Base-by-base conservation (phyloP, 805 yeast genomes). In the Suhomyces canberraensis region DNA sequence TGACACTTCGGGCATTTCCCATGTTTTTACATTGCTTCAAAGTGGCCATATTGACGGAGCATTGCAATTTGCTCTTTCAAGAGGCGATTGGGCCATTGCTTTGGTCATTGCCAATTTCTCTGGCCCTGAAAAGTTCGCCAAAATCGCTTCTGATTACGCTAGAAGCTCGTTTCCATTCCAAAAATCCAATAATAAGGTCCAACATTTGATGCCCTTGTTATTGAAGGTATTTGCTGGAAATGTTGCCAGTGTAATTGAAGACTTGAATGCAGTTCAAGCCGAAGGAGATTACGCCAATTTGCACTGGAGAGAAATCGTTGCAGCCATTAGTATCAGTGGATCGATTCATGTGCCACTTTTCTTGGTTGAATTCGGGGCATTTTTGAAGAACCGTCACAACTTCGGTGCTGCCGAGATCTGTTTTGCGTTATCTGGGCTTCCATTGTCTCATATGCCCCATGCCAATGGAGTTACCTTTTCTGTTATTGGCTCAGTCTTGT, bases 41-140 rank as follows among this genome's bases (percentile, higher is more conserved):
- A 58, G 64, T 4, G 96, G 96, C 1, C 71, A 81, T 39, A 75
- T 79, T 16, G 77, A 75, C 11, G 73, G 69, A 4, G 96, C 96
- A 0, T 59, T 89, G 32, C 66, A 72, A 16, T 63, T 69, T 37
- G 80, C 93, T 1, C 55, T 89, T 14, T 66, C 73, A 1, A 74
- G 76, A 36, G 74, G 78, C 8, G 85, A 86, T 46, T 90, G 86
- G 83, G 79, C 91, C 0, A 67, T 89, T 57, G 84, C 96, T 0
- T 60, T 91, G 37, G 55, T 88, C 20, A 64, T 90, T 33, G 80
- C 95, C 1, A 74, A 81, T 41, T 57, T 86, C 13, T 62, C 78
- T 18, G 83, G 93, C 2, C 74, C 76, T 15, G 80, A 77, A 3
- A 67, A 69, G 25, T 81, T 84, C 75, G 59, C 75, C 4, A 60